Base-by-base conservation (phyloP, 805 yeast genomes). In the Spathaspora passalidarum region DNA sequence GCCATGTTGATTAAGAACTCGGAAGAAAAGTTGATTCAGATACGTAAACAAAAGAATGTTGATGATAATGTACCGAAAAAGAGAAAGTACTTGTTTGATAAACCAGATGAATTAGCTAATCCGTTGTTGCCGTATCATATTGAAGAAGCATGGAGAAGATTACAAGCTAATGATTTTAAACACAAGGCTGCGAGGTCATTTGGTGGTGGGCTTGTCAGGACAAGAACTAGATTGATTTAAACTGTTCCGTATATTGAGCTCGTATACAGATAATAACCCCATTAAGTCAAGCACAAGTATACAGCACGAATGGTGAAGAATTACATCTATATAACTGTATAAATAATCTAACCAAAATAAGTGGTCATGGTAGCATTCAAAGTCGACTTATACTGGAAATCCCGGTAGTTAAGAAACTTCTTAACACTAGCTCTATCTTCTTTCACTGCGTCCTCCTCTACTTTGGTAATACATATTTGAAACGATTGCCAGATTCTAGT, bases 81-180 rank as follows among this genome's bases (percentile, higher is more conserved):
- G 59, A 40, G 79, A 49, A 77, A 84, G 48, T 78, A 80, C 56
- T 63, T 90, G 41, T 90, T 90, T 61, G 96, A 88, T 63, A 92
- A 87, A 29, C 96, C 96, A 1, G 96, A 89, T 56, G 88, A 88
- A 56, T 80, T 84, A 43, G 86, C 84, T 13, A 79, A 79, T 46
- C 96, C 97, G 0, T 74, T 91, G 32, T 70, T 80, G 60, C 88
- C 92, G 0, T 79, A 80, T 48, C 96, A 91, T 62, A 82, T 91
- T 9, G 83, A 84, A 48, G 96, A 89, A 58, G 97, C 97, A 0
- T 89, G 94, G 90, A 72, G 97, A 56, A 68, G 84, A 44, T 63
- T 88, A 37, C 97, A 90, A 62, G 65, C 72, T 1, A 67, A 62
- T 1, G 75, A 76, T 38, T 79, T 78, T 56, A 77, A 73, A 39